A percentile compares a stretch with the other conserved stretches of the same genome.
phyloP scores from a whole-genome alignment of 495 filamentous ascomycete species.

The Cercophora scortea region DNA sequence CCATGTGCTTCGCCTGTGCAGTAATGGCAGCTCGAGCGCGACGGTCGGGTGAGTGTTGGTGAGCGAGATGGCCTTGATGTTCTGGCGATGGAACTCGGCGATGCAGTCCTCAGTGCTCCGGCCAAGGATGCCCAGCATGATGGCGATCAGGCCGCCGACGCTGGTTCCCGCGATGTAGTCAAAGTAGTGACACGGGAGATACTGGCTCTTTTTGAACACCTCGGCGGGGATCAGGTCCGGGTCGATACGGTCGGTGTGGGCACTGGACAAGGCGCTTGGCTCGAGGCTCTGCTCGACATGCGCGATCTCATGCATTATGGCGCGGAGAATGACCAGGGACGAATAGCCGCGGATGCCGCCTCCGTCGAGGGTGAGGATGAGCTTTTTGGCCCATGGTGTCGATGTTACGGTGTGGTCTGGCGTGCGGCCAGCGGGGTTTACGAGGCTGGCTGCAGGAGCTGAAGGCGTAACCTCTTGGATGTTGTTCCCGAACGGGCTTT shows the following conservation, averaged over 20 bases:
- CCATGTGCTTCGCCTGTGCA: constrained; percentile 20
- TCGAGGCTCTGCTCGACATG: constrained; percentile 13
- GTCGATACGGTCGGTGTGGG: constrained; percentile 17
- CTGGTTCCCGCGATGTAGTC: constrained; percentile 34
- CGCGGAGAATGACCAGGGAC: constrained; percentile 21
- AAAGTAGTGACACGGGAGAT: constrained; percentile 43
- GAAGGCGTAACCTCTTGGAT: not conserved
- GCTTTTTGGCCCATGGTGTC: constrained; percentile 18
- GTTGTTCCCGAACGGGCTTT: constrained; percentile 1
- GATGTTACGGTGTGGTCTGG: constrained; percentile 15
- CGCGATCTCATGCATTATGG: constrained; percentile 20
- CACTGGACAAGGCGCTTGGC: constrained; percentile 14
- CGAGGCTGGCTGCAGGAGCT: not conserved
- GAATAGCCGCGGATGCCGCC: constrained; percentile 25
- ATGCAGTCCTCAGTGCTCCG: constrained; percentile 21
- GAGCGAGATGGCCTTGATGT: constrained; percentile 18
- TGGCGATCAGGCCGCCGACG: constrained; percentile 28
- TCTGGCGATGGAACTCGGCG: constrained; percentile 20
- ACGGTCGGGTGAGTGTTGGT: constrained; percentile 10
- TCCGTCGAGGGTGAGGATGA: constrained; percentile 26
- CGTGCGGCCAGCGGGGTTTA: not conserved
- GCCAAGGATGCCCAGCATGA: constrained; percentile 27
- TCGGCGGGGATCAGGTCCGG: constrained; percentile 32
- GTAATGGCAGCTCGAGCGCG: constrained; percentile 16
- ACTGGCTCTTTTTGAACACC: constrained; percentile 31